A percentile compares a stretch with the other conserved stretches of the same genome.
Evolutionary conservation across 2,329 filamentous ascomycete genomes (phyloP).

Genomic region (Xylariaceae sp.): DNA sequence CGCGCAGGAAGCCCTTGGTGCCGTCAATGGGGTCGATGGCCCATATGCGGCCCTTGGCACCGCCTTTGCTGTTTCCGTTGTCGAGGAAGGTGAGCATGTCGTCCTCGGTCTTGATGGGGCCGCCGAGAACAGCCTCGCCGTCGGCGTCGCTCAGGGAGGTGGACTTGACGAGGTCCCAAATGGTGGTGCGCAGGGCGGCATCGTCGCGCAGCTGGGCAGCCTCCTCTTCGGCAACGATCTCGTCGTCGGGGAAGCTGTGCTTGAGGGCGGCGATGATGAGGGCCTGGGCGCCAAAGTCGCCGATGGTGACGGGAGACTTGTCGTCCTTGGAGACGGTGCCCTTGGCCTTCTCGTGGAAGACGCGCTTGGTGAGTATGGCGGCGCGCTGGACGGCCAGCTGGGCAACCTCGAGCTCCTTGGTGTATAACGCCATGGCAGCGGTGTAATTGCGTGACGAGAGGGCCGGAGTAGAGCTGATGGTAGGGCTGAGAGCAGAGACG

Average conservation of each 20-base stretch:
- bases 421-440: conserved; percentile 46
- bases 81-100: conserved; percentile 66
- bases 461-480: neutral
- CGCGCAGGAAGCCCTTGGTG: conserved; percentile 93
- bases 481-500: neutral
- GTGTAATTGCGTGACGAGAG: conserved; percentile 14
- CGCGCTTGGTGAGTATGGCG: conserved; percentile 68
- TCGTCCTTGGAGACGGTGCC: conserved; percentile 93
- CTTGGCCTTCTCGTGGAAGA: conserved; percentile 86
- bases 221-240: conserved; percentile 94
- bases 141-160: conserved; percentile 64
- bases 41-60: conserved; percentile 78
- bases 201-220: conserved; percentile 74
- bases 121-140: conserved; percentile 66
- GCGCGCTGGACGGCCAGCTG: conserved; percentile 74
- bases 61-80: conserved; percentile 66
- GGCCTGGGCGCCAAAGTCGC: conserved; percentile 95
- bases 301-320: conserved; percentile 94
- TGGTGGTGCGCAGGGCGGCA: conserved; percentile 62
- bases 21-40: conserved; percentile 96
- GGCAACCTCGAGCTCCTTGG: conserved; percentile 67
- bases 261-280: conserved; percentile 89
- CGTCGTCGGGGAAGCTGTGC: conserved; percentile 84
- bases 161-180: conserved; percentile 79
- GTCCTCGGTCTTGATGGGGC: conserved; percentile 62